Base-by-base conservation (phyloP, 2,329 filamentous ascomycete species). In the Arachnopeziza araneosa region DNA sequence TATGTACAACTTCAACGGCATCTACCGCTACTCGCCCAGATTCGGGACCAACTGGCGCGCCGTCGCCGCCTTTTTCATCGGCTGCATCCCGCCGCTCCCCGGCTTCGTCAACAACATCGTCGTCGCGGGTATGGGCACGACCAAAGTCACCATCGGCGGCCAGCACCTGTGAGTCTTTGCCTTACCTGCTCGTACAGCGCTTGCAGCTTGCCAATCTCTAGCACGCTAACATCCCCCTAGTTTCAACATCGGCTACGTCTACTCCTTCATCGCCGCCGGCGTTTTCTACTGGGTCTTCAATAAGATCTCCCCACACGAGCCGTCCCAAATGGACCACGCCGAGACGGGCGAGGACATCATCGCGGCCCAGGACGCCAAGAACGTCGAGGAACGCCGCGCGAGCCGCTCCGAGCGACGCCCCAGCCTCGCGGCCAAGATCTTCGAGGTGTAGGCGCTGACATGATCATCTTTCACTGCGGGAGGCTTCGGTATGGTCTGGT, bases 1-100 rank as follows among this genome's bases (percentile, higher is more conserved):
- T 49, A 63, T 77, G 55, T 77, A 76, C 64, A 66, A 69, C 61
- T 61, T 60, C 22, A 57, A 66, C 52, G 36, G 36, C 17, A 44
- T 44, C 9, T 70, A 70, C 57, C 59, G 64, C n/a, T 70, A 70
- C 55, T 44, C 36, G 36, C 68, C 68, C 49, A 56, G 57, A 17
- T 55, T 55, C 30, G 68, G 65, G 6, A 66, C 63, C 0, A 70
- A 70, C 50, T 69, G 66, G 67, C 63, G 68, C n/a, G 67, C 68
- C 36, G 64, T 60, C 17, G 54, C 65, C 9, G 67, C 68, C 6
- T 67, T 70, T 54, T 44, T 68, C 9, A 60, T 69, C 23, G 65
- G 63, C 1, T 56, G 67, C 1, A 62, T 67, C 0, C 68, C 68
- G 0, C 67, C 67, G 53, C 51, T 70, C 24, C 68, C 68, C 5